Base-by-base conservation (phyloP, 2,329 filamentous ascomycete genomes). In the Amphichorda felina region DNA sequence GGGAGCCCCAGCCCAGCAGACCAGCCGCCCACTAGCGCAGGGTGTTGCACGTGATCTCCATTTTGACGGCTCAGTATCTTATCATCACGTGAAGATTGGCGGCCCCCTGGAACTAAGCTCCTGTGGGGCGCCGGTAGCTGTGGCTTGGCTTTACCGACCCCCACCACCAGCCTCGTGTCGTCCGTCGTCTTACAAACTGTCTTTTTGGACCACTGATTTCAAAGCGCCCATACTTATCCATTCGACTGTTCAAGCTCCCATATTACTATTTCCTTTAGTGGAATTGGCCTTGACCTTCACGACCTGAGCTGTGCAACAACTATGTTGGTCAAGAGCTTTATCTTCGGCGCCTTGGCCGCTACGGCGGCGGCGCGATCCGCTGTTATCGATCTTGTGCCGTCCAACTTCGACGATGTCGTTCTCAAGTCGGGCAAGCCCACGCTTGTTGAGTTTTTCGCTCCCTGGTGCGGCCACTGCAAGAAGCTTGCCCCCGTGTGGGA, bases 401-500 rank as follows among this genome's bases (percentile, higher is more conserved):
- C 68, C 50, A 98, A 95, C 69, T 98, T 98, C 59, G 89, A 96
- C 67, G 66, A 80, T 33, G 70, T 94, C 37, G 86, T 94, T 44
- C 71, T 94, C 41, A 77, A 93, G 57, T 89, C 84, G 31, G 87
- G 87, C 60, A 96, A 94, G 68, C 89, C 91, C 30, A 88, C 91
- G 0, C 79, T 98, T 18, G 87, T 96, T 49, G 88, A 96, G 60
- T 98, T 98, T 74, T 96, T 94, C 55, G 91, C 91, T 24, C 88
- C 89, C 17, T 98, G 91, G 91, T 98, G 91, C 55, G 93, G 91
- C 22, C 91, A 98, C 72, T 98, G 91, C 85, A 96, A 96, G 75
- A 94, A 68, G 53, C 82, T 98, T 24, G 91, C 91, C 13, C 93
- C 91, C 34, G 68, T 93, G 40, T 98, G 93, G 61, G 91, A 98